These are phyloP conservation scores for Vishniacozyma victoriae DNA, from an alignment of 768 basidiomycete genomes.

Conservation along the genomic window DNA sequence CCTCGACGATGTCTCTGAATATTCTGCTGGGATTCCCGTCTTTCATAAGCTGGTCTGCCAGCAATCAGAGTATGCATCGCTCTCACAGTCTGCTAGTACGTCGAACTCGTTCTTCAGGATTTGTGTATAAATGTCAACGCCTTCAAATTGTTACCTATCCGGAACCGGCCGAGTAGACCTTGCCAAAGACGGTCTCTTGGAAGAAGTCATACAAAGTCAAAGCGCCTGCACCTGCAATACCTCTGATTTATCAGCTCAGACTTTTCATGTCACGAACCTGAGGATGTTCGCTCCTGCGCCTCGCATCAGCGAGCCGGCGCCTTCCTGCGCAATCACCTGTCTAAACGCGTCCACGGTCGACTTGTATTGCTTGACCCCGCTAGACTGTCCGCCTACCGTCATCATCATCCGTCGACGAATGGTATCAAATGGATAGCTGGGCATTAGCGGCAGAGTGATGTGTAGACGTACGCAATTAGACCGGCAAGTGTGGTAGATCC, in stretches of 20 bases:
- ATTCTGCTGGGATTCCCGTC: too few relatives aligned
- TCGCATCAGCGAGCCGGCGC: conserved; percentile 93
- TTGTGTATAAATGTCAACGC: too few relatives aligned
- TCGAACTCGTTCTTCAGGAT: too few relatives aligned
- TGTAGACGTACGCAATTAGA: conserved; percentile 85
- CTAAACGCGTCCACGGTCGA: conserved; percentile 95
- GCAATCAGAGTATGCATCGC: too few relatives aligned
- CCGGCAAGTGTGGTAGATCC: conserved; percentile 99
- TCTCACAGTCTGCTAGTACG: too few relatives aligned
- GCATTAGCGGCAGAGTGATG: too few relatives aligned
- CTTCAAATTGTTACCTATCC: too few relatives aligned
- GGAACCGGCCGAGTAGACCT: conserved; percentile 97
- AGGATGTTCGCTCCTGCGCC: conserved; percentile 91
- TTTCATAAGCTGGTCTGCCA: too few relatives aligned
- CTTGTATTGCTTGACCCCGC: conserved; percentile 99
- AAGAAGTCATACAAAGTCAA: conserved; percentile 98
- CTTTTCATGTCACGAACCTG: too few relatives aligned
- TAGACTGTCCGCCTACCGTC: conserved; percentile 90
- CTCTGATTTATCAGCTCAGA: too few relatives aligned
- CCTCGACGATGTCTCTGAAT: too few relatives aligned
- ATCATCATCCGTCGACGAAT: conserved; percentile 99
- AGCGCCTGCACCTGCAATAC: conserved; percentile 99
- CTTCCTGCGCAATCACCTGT: conserved; percentile 94
- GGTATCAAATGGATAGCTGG: conserved; percentile 52
- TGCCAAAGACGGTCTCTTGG: conserved; percentile 89